These are phyloP conservation scores for Debaryomyces hansenii DNA, from an alignment of 805 yeast genomes.

Conservation along the genomic window DNA sequence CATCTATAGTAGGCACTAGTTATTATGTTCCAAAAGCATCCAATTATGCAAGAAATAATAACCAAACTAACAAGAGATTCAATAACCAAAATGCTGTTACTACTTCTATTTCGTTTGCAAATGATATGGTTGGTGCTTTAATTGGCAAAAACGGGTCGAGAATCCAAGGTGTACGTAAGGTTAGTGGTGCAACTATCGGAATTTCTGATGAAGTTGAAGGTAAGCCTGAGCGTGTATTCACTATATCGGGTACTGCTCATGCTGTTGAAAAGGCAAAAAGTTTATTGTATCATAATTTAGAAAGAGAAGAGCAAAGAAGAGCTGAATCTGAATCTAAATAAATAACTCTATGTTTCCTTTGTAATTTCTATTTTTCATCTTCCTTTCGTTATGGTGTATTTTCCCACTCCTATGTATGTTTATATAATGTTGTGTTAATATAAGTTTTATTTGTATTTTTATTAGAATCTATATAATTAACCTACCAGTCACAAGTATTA, in stretches of 20 bases:
- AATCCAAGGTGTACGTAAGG: constrained; percentile 80
- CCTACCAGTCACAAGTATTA: constrained; percentile 40
- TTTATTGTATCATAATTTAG: constrained; percentile 57
- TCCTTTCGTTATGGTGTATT: constrained; percentile 2
- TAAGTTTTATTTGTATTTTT: background rate
- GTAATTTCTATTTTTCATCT: constrained; percentile 1
- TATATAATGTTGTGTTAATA: background rate
- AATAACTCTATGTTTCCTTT: constrained; percentile 1
- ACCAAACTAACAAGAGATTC: background rate
- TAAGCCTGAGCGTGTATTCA: constrained; percentile 64
- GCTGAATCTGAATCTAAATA: constrained; percentile 12
- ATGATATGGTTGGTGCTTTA: constrained; percentile 83
- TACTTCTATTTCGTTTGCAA: constrained; percentile 61
- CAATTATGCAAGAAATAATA: constrained; percentile 4
- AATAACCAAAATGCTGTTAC: constrained; percentile 13
- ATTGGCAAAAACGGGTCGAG: constrained; percentile 85
- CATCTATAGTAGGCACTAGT: constrained; percentile 61
- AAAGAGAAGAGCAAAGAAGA: constrained; percentile 55
- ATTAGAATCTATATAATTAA: background rate
- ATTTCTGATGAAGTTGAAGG: constrained; percentile 71
- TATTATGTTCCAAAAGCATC: constrained; percentile 55
- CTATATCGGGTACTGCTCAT: constrained; percentile 60
- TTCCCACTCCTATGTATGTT: constrained; percentile 2
- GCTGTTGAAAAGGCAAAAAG: constrained; percentile 60
- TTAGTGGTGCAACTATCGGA: constrained; percentile 74